Conservation (phyloP, 441 rosid genomes). For the Iberis amara region DNA sequence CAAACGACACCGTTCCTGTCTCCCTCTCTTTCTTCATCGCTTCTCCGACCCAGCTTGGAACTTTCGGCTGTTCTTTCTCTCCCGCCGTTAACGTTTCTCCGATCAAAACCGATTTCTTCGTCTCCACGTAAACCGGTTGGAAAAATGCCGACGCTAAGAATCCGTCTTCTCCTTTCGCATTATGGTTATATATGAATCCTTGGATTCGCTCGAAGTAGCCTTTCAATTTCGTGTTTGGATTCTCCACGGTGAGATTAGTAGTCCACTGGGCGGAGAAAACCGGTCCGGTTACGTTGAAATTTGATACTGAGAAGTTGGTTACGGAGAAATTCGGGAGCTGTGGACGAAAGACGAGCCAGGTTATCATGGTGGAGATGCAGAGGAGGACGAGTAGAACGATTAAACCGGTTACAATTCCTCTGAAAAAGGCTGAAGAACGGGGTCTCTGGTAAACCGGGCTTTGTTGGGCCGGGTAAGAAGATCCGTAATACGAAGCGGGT, state of each 20-base stretch:
- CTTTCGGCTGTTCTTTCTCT: conserved; percentile 25
- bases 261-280: conserved; percentile 42
- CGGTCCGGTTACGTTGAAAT: conserved; percentile 35
- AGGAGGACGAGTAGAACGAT: conserved; percentile 26
- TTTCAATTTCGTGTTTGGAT: conserved; percentile 33
- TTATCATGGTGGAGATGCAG: conserved; percentile 25
- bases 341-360: conserved; percentile 35
- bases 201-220: conserved; percentile 35
- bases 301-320: conserved; percentile 34
- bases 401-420: conserved; percentile 34
- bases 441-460: conserved; percentile 30
- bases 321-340: conserved; percentile 34
- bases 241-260: conserved; percentile 34
- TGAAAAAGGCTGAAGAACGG: conserved; percentile 23
- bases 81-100: conserved; percentile 23
- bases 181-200: conserved; percentile 21
- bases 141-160: conserved; percentile 27
- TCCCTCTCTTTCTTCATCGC: conserved; percentile 36
- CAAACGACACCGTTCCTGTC: conserved; percentile 34
- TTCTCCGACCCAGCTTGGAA: conserved; percentile 27
- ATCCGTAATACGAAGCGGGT: conserved; percentile 34
- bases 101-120: conserved; percentile 20
- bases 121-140: conserved; percentile 25
- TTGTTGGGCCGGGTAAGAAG: conserved; percentile 25
- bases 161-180: conserved; percentile 23